phyloP scores from a whole-genome alignment of 202 grass and related monocot genomes.

The Setaria viridis region DNA sequence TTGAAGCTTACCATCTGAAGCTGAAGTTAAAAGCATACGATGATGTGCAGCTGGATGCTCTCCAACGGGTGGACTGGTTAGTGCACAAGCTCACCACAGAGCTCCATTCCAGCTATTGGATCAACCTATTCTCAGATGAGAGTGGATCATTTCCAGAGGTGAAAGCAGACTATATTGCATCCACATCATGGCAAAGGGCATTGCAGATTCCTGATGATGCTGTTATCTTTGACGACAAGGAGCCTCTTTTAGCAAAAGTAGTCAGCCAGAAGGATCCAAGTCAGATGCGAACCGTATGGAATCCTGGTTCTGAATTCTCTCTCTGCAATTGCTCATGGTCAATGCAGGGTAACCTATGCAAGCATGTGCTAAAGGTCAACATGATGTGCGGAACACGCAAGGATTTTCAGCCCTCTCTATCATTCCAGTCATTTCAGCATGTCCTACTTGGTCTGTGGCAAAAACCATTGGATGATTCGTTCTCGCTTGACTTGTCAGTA shows the following conservation, averaged over 20 bases:
- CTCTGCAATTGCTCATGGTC: slow-evolving; percentile 83
- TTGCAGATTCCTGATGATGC: slow-evolving; percentile 69
- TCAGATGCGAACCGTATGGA: slow-evolving; percentile 65
- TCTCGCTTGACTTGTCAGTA: slow-evolving; percentile 79
- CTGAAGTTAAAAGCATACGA: slow-evolving; percentile 88
- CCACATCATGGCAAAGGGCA: slow-evolving; percentile 91
- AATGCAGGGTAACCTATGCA: slow-evolving; percentile 92
- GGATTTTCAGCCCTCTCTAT: slow-evolving; percentile 53
- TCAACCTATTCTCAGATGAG: slow-evolving; percentile 81
- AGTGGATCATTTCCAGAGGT: slow-evolving; percentile 80
- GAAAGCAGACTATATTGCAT: slow-evolving; percentile 83
- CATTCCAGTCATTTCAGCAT: slow-evolving; percentile 76
- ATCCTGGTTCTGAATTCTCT: slow-evolving; percentile 85
- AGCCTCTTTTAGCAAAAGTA: slow-evolving; percentile 60
- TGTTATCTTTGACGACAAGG: slow-evolving; percentile 64
- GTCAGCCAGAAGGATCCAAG: slow-evolving; percentile 72
- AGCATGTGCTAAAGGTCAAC: slow-evolving; percentile 90
- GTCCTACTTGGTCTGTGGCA: slow-evolving; percentile 71
- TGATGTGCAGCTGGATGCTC: slow-evolving; percentile 77
- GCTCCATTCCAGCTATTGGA: slow-evolving; percentile 91
- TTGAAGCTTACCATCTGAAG: slow-evolving; percentile 92
- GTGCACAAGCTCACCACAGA: slow-evolving; percentile 94
- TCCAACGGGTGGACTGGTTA: slow-evolving; percentile 90
- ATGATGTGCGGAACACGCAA: slow-evolving; percentile 57
- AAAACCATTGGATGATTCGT: slow-evolving; percentile 77